Evolutionary conservation across 495 filamentous ascomycete species (phyloP).

Genomic region (Hyaloscypha variabilis): DNA sequence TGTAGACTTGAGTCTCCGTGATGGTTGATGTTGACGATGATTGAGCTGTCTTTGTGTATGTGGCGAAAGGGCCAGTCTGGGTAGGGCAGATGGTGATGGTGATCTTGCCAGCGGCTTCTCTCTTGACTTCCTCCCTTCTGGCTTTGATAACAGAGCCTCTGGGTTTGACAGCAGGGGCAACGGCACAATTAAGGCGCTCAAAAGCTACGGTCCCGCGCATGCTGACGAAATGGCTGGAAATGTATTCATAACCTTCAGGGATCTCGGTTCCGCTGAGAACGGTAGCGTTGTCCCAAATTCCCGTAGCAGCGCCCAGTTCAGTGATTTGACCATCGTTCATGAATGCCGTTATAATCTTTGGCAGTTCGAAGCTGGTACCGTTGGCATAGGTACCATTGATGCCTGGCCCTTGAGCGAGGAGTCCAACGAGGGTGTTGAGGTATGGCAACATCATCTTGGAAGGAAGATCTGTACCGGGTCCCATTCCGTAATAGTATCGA

Average conservation of each 20-base stretch:
- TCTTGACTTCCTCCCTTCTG: neutral
- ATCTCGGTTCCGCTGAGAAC: slow-evolving; percentile 43
- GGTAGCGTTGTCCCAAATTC: slow-evolving; percentile 52
- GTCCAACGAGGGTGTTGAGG: slow-evolving; percentile 47
- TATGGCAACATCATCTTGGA: slow-evolving; percentile 53
- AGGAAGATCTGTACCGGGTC: slow-evolving; percentile 51
- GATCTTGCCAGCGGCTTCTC: neutral
- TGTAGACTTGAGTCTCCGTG: slow-evolving; percentile 33
- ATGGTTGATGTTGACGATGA: neutral
- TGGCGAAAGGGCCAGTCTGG: slow-evolving; percentile 1
- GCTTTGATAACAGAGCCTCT: neutral
- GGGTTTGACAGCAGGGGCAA: neutral
- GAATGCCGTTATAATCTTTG: slow-evolving; percentile 55
- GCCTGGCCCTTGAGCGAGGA: slow-evolving; percentile 47
- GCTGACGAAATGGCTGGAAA: slow-evolving; percentile 49
- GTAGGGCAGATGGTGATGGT: slow-evolving; percentile 14
- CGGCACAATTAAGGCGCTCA: slow-evolving; percentile 48
- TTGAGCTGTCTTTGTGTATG: neutral
- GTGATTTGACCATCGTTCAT: slow-evolving; percentile 63
- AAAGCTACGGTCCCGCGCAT: slow-evolving; percentile 60
- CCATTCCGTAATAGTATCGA: slow-evolving; percentile 60
- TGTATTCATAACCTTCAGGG: slow-evolving; percentile 41
- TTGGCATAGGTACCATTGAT: slow-evolving; percentile 43
- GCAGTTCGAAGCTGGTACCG: slow-evolving; percentile 41
- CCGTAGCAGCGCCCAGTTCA: slow-evolving; percentile 53